Percentiles rank a stretch among this genome's conserved stretches.
Conservation (phyloP, 108 stramenopile species). For the Parietichytrium sp. region DNA sequence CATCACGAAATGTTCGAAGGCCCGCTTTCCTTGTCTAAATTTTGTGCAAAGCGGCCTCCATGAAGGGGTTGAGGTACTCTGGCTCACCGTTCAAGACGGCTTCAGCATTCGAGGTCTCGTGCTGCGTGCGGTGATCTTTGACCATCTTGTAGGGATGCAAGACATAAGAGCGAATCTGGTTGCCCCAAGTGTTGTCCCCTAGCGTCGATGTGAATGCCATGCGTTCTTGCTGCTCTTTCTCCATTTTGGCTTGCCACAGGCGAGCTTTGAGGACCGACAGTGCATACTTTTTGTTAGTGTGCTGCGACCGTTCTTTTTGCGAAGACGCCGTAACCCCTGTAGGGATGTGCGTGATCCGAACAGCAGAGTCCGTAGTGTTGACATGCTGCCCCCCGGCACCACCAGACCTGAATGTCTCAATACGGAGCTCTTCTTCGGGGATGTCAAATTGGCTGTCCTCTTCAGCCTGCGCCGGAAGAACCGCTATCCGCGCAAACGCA, state of each 20-base stretch:
- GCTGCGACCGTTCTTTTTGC: conserved; percentile 95
- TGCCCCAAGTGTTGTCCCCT: conserved; percentile 76
- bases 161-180: conserved; percentile 94
- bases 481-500: conserved; percentile 88
- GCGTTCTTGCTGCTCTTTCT: conserved; percentile 58
- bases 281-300: conserved; percentile 92
- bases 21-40: too few relatives aligned
- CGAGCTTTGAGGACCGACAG: conserved; percentile 79
- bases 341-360: conserved; percentile 92
- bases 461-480: conserved; percentile 73
- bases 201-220: conserved; percentile 34
- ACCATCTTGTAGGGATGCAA: conserved; percentile 95
- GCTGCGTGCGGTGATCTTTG: conserved; percentile 85
- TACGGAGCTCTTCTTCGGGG: conserved; percentile 73
- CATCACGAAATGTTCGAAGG: too few relatives aligned
- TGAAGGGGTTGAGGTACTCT: conserved; percentile 36
- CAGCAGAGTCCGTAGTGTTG: conserved; percentile 96
- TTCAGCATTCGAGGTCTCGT: conserved; percentile 76
- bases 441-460: conserved; percentile 53
- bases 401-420: conserved; percentile 83
- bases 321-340: conserved; percentile 89
- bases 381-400: conserved; percentile 99
- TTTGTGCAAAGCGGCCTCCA: conserved; percentile 2
- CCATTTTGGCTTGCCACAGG: conserved; percentile 65
- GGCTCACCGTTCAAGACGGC: conserved; percentile 79